Evolutionary conservation across 2,329 filamentous ascomycete genomes (phyloP), one percentile per base, ranked within the genome.

Genomic region (Raffaelea deltoideospora): DNA sequence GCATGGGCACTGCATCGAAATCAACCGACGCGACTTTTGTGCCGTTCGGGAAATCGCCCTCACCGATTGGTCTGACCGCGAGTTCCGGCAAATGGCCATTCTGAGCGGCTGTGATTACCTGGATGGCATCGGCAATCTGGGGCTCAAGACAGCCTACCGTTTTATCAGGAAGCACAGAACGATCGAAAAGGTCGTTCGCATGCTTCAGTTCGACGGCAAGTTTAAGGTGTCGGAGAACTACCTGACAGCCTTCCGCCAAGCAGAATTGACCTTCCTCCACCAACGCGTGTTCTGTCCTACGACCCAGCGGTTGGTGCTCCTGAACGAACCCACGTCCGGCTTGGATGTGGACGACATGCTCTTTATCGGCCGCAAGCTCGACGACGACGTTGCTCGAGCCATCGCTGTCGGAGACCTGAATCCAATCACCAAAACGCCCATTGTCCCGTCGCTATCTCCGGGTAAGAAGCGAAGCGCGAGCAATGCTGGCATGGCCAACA

Each of bases 61-160:
- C 29, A 79, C 85, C 4, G 88, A 87, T 8, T 98, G 88, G 88
- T 81, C 83, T 2, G 88, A 96, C 54, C 66, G 69, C 10, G 84
- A 95, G 47, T 98, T 98, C 49, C 74, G 90, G 41, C 77, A 76
- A 37, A 98, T 98, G 90, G 85, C 87, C 29, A 98, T 98, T 46
- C 61, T 98, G 41, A 94, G 86, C 52, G 90, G 90, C 8, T 98
- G 90, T 53, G 90, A 98, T 53, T 98, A 98, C 54, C 69, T 96
- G n/a, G 65, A 78, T 3, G 81, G 80, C 40, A 82, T 98, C 43
- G 78, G 75, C 39, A 80, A 80, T 35, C 75, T 98, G 57, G 90
- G 90, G 0, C 57, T 98, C 38, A 96, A 95, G 64, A 96, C 87
- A 6, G 88, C 90, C 1, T 82, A 98, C 56, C 77, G 86, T 31